Evolutionary conservation across 164 flowering plant species (phyloP).

Genomic region (Litsea cubeba): DNA sequence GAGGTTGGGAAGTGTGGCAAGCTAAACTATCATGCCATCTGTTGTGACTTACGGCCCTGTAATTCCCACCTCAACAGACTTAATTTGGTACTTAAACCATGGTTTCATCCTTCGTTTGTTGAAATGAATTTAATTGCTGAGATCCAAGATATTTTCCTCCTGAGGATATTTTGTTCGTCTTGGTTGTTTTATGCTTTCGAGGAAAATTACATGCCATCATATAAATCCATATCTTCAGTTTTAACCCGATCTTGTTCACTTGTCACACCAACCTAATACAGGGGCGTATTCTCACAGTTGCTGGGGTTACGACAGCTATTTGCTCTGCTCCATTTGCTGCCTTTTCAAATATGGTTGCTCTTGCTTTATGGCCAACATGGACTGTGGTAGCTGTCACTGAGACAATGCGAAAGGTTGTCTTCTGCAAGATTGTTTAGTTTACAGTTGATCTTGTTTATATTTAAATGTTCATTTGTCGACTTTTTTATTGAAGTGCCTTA

Average conservation of each 20-base stretch:
- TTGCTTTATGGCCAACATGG: constrained; percentile 92
- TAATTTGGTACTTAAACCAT: too few species aligned
- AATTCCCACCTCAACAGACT: too few species aligned
- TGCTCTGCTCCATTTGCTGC: constrained; percentile 78
- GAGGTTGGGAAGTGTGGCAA: too few species aligned
- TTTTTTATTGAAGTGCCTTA: not conserved
- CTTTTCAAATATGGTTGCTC: constrained; percentile 55
- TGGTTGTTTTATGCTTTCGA: not conserved
- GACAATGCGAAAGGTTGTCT: constrained; percentile 72
- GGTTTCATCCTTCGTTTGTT: not conserved
- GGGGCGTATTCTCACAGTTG: constrained; percentile 86
- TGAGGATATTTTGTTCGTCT: not conserved
- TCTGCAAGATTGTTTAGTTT: not conserved
- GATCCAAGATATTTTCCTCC: not conserved
- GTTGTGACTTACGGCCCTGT: too few species aligned
- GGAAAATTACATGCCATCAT: not conserved
- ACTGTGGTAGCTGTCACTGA: constrained; percentile 71
- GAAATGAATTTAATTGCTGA: not conserved
- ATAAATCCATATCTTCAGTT: not conserved
- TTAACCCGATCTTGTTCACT: not conserved
- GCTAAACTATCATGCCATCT: too few species aligned
- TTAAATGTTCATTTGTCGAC: not conserved
- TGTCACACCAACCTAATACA: constrained; percentile 24
- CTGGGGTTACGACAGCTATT: constrained; percentile 80
- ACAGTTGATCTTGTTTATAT: not conserved